Evolutionary conservation across 176 grass and related monocot species (phyloP), one percentile per base, ranked within the genome.

Genomic region (Carex parvula): DNA sequence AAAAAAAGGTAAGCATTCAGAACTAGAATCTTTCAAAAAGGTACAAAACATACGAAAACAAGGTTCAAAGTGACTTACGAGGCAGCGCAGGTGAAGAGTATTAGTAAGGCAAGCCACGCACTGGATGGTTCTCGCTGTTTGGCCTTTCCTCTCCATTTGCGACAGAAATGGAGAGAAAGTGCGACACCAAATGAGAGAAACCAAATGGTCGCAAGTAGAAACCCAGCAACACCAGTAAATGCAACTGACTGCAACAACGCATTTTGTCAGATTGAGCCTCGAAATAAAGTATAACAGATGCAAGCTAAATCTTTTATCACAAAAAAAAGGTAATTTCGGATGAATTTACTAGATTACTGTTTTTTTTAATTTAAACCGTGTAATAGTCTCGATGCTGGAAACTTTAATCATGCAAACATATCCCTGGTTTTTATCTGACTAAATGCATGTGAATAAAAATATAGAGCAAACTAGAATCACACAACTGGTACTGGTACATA

Each of bases 221-320:
- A 88, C 44, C 94, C 94, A 84, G 88, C 79, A 89, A 81, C 52
- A 68, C 94, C 94, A 88, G 92, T 97, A 73, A 94, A 94, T 54
- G 87, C 89, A 88, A 97, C 92, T 79, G 94, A 97, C 94, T 97
- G 87, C 13, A 82, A 82, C n/a, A 44, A 65, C 21, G 33, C 58
- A 60, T 5, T 55, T 76, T 76, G 21, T 76, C 20, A 54, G 48
- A 76, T 76, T 15, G 12, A 55, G 10, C 20, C 72, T 71, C 13
- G 30, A 50, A 56, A 75, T 15, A 24, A 35, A 56, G 72, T 55
- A 75, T 46, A 54, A 54, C 1, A 54, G 53, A 29, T 39, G 32
- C 29, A 68, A 33, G 26, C 32, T 68, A 37, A 37, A 17, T 6
- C 5, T 16, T 68, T 35, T 7, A 6, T 6, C 5, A n/a, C 5